Conservation (phyloP, 225 moss, liverwort and hornwort species). For the Ulota crispa region DNA sequence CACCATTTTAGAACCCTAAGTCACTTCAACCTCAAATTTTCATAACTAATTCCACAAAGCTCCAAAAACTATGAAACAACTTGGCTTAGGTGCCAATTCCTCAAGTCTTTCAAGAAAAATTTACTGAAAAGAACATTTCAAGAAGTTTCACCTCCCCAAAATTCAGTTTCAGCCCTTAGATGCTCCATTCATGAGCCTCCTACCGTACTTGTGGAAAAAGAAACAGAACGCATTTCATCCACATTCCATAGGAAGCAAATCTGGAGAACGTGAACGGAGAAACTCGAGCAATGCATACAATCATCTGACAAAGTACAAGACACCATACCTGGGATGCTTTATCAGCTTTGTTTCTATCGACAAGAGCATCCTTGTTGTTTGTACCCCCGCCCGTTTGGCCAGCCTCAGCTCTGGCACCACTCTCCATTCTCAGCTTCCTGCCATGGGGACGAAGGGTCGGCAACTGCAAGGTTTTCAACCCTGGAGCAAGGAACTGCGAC, state of each 20-base stretch:
- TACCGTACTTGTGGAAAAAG: not conserved
- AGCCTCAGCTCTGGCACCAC: slow-evolving; percentile 27
- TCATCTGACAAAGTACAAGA: not conserved
- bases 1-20: too few relatives aligned
- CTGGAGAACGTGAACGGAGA: not conserved
- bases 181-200: too few relatives aligned
- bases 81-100: too few relatives aligned
- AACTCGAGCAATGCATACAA: not conserved
- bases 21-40: too few relatives aligned
- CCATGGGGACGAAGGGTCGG: not conserved
- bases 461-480: slow-evolving; percentile 29
- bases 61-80: too few relatives aligned
- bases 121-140: too few relatives aligned
- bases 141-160: too few relatives aligned
- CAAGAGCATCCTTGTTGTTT: slow-evolving; percentile 29
- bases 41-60: too few relatives aligned
- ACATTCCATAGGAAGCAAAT: not conserved
- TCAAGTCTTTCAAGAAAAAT: too few relatives aligned
- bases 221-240: not conserved
- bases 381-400: slow-evolving; percentile 33
- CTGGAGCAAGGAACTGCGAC: slow-evolving; percentile 29
- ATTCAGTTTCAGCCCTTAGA: too few relatives aligned
- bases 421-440: slow-evolving; percentile 12
- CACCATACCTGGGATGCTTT: slow-evolving; percentile 44
- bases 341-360: slow-evolving; percentile 12